A percentile compares a stretch with the other conserved stretches of the same genome.
These are phyloP conservation scores for Fomitopsis pinicola DNA, from an alignment of 1,284 basidiomycete species.

Conservation along the genomic window DNA sequence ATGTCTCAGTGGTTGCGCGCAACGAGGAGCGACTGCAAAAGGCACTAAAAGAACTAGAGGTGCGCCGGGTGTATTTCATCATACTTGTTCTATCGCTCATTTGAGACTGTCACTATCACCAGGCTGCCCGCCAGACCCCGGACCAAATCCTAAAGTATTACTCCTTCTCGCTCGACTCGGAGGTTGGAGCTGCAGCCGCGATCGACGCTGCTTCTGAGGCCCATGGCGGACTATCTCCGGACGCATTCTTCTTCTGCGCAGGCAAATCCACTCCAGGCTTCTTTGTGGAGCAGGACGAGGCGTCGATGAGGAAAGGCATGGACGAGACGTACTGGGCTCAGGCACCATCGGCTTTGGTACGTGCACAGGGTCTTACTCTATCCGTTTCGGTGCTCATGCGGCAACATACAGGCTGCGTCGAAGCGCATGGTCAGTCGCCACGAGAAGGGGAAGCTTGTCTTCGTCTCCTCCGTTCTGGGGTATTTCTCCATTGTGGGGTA, in stretches of 20 bases:
- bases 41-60: constrained; percentile 64
- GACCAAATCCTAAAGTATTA: constrained; percentile 58
- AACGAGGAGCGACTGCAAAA: constrained; percentile 54
- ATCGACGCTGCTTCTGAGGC: constrained; percentile 54
- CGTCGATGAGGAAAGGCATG: constrained; percentile 59
- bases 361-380: constrained; percentile 17
- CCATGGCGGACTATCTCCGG: constrained; percentile 56
- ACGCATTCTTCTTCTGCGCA: constrained; percentile 77
- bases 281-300: constrained; percentile 66
- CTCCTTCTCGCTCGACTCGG: constrained; percentile 55
- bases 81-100: not conserved
- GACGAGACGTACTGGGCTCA: constrained; percentile 66
- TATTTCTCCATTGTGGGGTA: constrained; percentile 85
- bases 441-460: constrained; percentile 67
- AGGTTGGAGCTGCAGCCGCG: constrained; percentile 49
- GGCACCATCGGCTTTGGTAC: constrained; percentile 77
- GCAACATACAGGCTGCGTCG: constrained; percentile 52
- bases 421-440: constrained; percentile 66
- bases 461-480: constrained; percentile 81
- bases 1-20: constrained; percentile 81
- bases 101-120: not conserved
- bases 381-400: not conserved
- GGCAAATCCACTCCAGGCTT: constrained; percentile 67
- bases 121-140: constrained; percentile 45
- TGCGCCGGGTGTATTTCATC: constrained; percentile 21